Evolutionary conservation across 345 rosid genomes (phyloP), one percentile per base, ranked within the genome.

Genomic region (Pseudoturritis turrita): DNA sequence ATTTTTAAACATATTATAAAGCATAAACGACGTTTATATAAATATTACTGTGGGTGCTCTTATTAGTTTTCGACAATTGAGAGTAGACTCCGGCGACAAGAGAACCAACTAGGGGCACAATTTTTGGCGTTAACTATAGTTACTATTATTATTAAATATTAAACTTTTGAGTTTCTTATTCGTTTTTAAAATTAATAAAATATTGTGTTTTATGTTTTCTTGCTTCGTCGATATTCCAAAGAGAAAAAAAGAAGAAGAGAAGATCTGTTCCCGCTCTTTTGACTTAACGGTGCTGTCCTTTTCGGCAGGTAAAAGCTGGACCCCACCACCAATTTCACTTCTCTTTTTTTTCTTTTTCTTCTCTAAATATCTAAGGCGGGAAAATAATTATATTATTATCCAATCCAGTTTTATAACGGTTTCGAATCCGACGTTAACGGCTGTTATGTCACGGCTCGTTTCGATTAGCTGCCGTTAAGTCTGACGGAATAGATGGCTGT

Each of bases 241-340:
- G 37, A 15, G 25, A 54, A 11, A 10, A 37, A 52, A 21, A 55
- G 11, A 56, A 41, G 28, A 51, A 45, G 37, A 21, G 76, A 76
- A 76, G 79, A 76, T 76, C 62, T 70, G 79, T 70, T 76, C 79
- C 79, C 75, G 71, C 75, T 62, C 71, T 76, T 70, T 76, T 76
- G 79, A 76, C 79, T 56, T 76, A 76, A 76, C 72, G 79, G 76
- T 70, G 79, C 67, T 70, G 79, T 76, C 79, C 46, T 56, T 70
- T 37, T 76, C 79, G 14, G 66, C 75, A 76, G 79, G 66, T 76
- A 56, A 47, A 63, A 63, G 31, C 37, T 63, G 61, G 75, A 17
- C 71, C 79, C 79, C 79, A 76, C 66, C 61, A 18, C 63, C 65
- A 59, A n/a, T 41, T 41, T 57, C 70, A 44, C 65, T 51, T 71